Evolutionary conservation across 345 rosid genomes (phyloP).

Genomic region (Syzygium aqueum): DNA sequence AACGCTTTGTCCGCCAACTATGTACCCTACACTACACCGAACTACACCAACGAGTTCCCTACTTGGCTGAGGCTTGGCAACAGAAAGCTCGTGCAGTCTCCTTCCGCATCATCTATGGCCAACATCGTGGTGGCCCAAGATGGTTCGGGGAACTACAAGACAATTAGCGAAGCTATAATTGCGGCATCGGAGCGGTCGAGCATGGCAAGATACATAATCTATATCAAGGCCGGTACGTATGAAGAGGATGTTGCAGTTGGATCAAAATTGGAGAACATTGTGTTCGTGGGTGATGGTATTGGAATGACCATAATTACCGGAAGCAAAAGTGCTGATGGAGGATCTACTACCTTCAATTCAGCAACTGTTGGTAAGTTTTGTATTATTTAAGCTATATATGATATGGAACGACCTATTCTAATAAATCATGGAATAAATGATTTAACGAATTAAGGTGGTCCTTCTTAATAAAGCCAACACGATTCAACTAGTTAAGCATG

Average conservation of each 20-base stretch:
- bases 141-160: slow-evolving; percentile 68
- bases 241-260: slow-evolving; percentile 57
- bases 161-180: slow-evolving; percentile 50
- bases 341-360: slow-evolving; percentile 71
- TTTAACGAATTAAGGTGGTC: neutral
- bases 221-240: slow-evolving; percentile 65
- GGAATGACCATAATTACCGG: slow-evolving; percentile 76
- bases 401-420: neutral
- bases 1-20: slow-evolving; percentile 59
- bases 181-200: slow-evolving; percentile 49
- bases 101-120: slow-evolving; percentile 24
- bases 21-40: slow-evolving; percentile 31
- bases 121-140: slow-evolving; percentile 79
- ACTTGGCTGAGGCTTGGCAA: slow-evolving; percentile 68
- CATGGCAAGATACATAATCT: slow-evolving; percentile 56
- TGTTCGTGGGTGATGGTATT: slow-evolving; percentile 78
- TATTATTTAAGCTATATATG: neutral
- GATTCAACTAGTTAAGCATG: neutral
- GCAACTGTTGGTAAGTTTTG: slow-evolving; percentile 77
- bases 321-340: slow-evolving; percentile 83
- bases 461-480: neutral
- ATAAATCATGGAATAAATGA: too few species aligned
- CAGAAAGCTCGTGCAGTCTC: slow-evolving; percentile 57
- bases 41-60: slow-evolving; percentile 48
- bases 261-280: slow-evolving; percentile 39